Base-by-base conservation (phyloP, 2,329 filamentous ascomycete species). In the Colletotrichum liaoningense region DNA sequence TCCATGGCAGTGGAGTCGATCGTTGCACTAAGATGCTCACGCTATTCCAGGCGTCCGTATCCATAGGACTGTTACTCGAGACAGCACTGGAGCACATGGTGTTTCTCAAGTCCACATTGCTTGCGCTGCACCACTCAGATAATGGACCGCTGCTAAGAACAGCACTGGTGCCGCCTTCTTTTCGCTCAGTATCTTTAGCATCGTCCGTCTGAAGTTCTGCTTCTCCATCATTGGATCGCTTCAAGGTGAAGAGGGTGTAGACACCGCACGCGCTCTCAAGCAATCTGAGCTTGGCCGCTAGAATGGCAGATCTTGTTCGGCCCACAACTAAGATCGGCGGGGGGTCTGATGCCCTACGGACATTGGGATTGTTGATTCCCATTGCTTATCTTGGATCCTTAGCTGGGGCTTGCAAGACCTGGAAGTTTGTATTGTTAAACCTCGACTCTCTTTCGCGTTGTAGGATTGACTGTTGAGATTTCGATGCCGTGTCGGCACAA, bases 261-360 rank as follows among this genome's bases (percentile, higher is more conserved):
- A 35, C 19, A 60, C 56, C 38, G 67, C 67, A 69, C 67, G 54
- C 28, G 24, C 60, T 69, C 9, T 22, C 30, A 58, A 38, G 16
- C 54, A 52, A 62, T 33, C 62, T 57, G 35, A 30, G 67, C 67
- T 54, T 33, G 16, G 54, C 55, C n/a, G 63, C 63, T 16, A 55
- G 22, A 56, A 63, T 66, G 30, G 62, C 46, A 70, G 63, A 70
- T 70, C 68, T 70, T 42, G 33, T 70, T 55, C 55, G 42, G 55
- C 63, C 46, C 6, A 24, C 24, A 24, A 30, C 68, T 26, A 60
- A 67, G 68, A 70, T 67, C 68, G 56, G 33, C 63, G 24, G 67
- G 19, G 54, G 54, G 49, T 54, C 42, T 33, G 38, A 16, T 24
- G 52, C 26, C 38, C 28, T 42, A 8, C n/a, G 22, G 46, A 54